Evolutionary conservation across 768 basidiomycete species (phyloP), one percentile per base, ranked within the genome.

Genomic region (Lepiota brunneoincarnata): DNA sequence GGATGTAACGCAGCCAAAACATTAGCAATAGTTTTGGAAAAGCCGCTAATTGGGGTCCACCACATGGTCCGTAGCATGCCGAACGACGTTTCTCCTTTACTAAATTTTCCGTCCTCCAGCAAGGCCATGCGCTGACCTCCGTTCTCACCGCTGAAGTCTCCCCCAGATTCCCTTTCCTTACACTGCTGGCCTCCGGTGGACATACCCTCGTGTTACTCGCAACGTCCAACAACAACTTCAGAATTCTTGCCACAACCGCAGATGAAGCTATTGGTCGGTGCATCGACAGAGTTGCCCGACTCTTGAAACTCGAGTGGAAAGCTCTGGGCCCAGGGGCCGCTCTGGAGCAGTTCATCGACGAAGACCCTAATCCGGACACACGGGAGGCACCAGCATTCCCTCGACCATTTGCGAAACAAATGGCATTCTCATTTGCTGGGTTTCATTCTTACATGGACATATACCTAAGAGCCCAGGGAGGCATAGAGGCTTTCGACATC

Each of bases 61-160:
- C 95, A 98, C 63, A 98, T 98, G 95, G 94, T 93, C 35, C 43
- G 74, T 63, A 37, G 6, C 14, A 3, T 26, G 15, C 31, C 1
- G n/a, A 4, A 18, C 31, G 46, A n/a, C 50, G 37, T 38, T 53
- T 34, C 9, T 18, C 38, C 36, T 15, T 38, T 14, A 1, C 24
- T 48, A 43, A 47, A 55, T 35, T 58, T 28, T 56, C 35, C 12
- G 49, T 35, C 34, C 26, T 47, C 38, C 60, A 94, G 93, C 93
- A 95, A 91, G 95, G 90, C 0, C 96, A 97, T 63, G 91, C 95
- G 0, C 73, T 95, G 0, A 95, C 91, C 0, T 78, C 88, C 0
- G 68, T 91, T 21, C 77, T 96, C 12, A 91, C 93, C 0, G 55
- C 69, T 9, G 61, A 51, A 4, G 47, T 76, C 20, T 49, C 74